A percentile compares a stretch with the other conserved stretches of the same genome.
Conservation (phyloP, 129 eudicot genomes). For the Helianthus tuberosus region DNA sequence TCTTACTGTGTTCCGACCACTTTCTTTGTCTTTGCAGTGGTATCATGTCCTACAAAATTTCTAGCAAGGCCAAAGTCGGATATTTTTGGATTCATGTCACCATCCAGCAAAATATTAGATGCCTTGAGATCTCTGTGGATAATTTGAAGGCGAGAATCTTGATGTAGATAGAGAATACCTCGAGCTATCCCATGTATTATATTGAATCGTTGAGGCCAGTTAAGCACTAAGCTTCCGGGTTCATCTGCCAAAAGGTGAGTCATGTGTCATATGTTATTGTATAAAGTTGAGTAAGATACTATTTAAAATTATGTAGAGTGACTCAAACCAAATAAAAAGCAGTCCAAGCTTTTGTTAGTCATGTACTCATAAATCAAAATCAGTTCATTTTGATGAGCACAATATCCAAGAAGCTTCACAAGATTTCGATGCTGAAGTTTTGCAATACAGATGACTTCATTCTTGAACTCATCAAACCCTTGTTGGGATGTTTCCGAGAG, state of each 20-base stretch:
- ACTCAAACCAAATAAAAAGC: neutral
- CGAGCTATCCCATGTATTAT: slow-evolving; percentile 47
- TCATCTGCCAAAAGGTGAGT: slow-evolving; percentile 20
- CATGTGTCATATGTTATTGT: neutral
- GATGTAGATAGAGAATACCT: slow-evolving; percentile 55
- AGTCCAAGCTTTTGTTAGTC: slow-evolving; percentile 16
- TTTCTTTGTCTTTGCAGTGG: slow-evolving; percentile 26
- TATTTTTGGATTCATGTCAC: slow-evolving; percentile 51
- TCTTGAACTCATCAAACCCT: slow-evolving; percentile 30
- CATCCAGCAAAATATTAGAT: slow-evolving; percentile 40
- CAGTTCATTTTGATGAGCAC: slow-evolving; percentile 17
- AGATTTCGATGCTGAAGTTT: slow-evolving; percentile 35
- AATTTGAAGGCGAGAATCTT: slow-evolving; percentile 47
- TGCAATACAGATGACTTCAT: slow-evolving; percentile 19
- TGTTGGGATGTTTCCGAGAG: slow-evolving; percentile 13
- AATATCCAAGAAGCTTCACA: slow-evolving; percentile 29
- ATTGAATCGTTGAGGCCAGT: slow-evolving; percentile 35
- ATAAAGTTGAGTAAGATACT: neutral
- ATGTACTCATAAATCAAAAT: slow-evolving; percentile 24
- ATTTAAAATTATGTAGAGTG: neutral
- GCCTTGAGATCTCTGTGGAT: slow-evolving; percentile 54
- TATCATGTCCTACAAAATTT: slow-evolving; percentile 28
- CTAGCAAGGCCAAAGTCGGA: slow-evolving; percentile 57
- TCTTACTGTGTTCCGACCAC: slow-evolving; percentile 53
- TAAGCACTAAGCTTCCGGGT: slow-evolving; percentile 21